These are phyloP conservation scores for Closterium sp. DNA, from an alignment of 139 green algal species.

Conservation along the genomic window DNA sequence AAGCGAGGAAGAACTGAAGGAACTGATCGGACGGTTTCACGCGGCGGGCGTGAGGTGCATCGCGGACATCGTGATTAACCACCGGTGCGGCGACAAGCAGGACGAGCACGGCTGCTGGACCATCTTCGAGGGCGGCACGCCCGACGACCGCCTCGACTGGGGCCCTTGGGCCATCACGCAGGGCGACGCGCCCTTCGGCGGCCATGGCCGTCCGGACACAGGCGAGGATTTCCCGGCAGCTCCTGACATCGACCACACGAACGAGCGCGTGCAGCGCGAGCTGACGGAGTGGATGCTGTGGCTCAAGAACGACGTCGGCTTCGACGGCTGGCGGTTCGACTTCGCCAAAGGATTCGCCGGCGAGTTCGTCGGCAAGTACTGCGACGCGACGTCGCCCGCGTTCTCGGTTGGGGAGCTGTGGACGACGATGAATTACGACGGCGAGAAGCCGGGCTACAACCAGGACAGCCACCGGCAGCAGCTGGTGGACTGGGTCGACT, in stretches of 20 bases:
- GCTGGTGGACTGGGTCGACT: slow-evolving; percentile 58
- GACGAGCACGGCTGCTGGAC: slow-evolving; percentile 49
- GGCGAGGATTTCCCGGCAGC: slow-evolving; percentile 73
- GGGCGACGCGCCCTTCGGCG: slow-evolving; percentile 72
- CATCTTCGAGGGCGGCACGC: slow-evolving; percentile 49
- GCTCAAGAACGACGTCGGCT: slow-evolving; percentile 67
- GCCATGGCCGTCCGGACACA: slow-evolving; percentile 44
- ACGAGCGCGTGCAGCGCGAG: slow-evolving; percentile 66
- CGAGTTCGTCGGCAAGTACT: slow-evolving; percentile 57
- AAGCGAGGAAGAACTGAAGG: slow-evolving; percentile 45
- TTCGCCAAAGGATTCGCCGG: slow-evolving; percentile 53
- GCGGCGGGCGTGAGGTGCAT: slow-evolving; percentile 45
- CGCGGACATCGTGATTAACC: slow-evolving; percentile 66
- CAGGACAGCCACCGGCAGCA: slow-evolving; percentile 55
- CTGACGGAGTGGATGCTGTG: slow-evolving; percentile 77
- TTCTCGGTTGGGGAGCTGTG: slow-evolving; percentile 79
- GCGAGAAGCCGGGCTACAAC: slow-evolving; percentile 32
- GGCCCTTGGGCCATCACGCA: slow-evolving; percentile 76
- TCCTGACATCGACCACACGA: slow-evolving; percentile 86
- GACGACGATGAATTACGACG: slow-evolving; percentile 51
- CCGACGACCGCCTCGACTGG: slow-evolving; percentile 69
- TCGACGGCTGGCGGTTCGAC: slow-evolving; percentile 64
- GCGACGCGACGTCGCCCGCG: slow-evolving; percentile 39
- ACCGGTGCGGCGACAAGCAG: slow-evolving; percentile 55
- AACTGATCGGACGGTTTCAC: slow-evolving; percentile 39